Conservation (phyloP, 805 yeast genomes). For the Sungouiella thailandica region DNA sequence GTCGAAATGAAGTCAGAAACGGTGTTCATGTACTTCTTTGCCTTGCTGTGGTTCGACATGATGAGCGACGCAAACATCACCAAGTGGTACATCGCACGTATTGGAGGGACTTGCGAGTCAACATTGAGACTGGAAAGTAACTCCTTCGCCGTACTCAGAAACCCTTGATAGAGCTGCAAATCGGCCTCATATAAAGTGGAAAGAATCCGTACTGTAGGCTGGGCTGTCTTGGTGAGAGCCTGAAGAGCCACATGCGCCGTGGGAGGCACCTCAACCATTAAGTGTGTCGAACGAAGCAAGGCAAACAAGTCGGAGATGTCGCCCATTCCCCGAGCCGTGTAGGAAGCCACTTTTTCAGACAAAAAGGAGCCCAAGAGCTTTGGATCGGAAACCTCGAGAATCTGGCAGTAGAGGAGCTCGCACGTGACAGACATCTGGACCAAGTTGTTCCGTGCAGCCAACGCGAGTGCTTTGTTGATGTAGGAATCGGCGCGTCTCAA, state of each 20-base stretch:
- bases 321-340: conserved; percentile 5
- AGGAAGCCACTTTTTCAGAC: conserved; percentile 4
- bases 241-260: conserved; percentile 22
- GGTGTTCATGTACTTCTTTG: conserved; percentile 13
- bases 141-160: no score
- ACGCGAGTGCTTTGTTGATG: conserved; percentile 25
- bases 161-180: conserved; percentile 26
- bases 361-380: conserved; percentile 4
- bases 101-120: conserved; percentile 21
- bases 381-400: conserved; percentile 22
- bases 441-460: conserved; percentile 24
- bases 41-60: conserved; percentile 21
- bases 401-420: conserved; percentile 34
- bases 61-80: conserved; percentile 21
- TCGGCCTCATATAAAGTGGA: conserved; percentile 25
- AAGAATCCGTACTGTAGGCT: conserved; percentile 17
- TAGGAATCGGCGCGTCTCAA: conserved; percentile 37
- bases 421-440: conserved; percentile 20
- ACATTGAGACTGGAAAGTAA: conserved; percentile 5
- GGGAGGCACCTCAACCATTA: conserved; percentile 21
- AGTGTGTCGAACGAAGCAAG: conserved; percentile 26
- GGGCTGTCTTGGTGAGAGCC: conserved; percentile 9
- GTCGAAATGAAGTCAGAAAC: conserved; percentile 11
- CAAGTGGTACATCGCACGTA: conserved; percentile 27
- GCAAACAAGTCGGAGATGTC: conserved; percentile 24